Percentiles rank a stretch among this genome's conserved stretches.
phyloP scores from a whole-genome alignment of 2,329 filamentous ascomycete genomes.

The Colletotrichum sp. region DNA sequence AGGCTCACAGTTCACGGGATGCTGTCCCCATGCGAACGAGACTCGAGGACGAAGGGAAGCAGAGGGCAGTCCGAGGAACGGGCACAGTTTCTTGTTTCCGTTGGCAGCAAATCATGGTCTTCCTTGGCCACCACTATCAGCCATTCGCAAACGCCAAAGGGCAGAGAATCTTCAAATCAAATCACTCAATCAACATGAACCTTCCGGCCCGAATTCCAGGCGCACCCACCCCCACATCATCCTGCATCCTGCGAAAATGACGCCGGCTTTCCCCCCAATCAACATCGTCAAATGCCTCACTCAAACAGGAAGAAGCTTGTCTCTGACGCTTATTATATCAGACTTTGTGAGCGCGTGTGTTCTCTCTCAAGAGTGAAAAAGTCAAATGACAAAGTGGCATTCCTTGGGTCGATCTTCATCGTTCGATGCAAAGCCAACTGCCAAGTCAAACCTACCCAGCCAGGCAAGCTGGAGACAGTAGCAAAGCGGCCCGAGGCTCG shows the following conservation, averaged over 20 bases:
- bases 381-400: neutral
- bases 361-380: neutral
- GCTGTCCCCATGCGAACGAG: constrained; percentile 5
- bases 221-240: constrained; percentile 7
- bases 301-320: constrained; percentile 2
- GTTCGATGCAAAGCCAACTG: neutral
- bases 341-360: neutral
- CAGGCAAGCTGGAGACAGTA: neutral
- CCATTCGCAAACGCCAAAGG: constrained; percentile 1
- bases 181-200: neutral
- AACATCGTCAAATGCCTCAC: constrained; percentile 10
- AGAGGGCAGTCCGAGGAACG: neutral
- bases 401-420: neutral
- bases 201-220: constrained; percentile 12
- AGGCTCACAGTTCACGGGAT: neutral
- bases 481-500: neutral
- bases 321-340: neutral
- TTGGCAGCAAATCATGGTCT: neutral
- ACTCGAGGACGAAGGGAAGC: neutral
- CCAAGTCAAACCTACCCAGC: neutral
- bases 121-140: neutral
- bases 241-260: neutral
- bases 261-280: constrained; percentile 6
- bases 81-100: neutral
- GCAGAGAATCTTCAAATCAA: neutral